These are phyloP conservation scores for Vitis rotundifolia DNA, from an alignment of 164 flowering plant species.

Conservation along the genomic window DNA sequence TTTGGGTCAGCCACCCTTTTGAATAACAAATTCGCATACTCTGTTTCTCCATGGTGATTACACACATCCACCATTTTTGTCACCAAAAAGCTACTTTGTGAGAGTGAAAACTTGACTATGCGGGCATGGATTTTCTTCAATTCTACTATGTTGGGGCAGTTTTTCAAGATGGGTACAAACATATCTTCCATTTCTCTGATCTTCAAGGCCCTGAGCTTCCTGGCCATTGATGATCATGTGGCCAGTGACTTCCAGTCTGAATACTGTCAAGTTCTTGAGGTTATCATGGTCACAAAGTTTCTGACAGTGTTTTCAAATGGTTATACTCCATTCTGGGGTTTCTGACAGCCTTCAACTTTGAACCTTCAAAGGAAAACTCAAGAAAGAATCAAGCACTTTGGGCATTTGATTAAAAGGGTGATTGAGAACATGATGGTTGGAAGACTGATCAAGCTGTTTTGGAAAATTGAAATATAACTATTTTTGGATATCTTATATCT, in stretches of 20 bases:
- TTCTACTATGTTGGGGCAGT: slow-evolving; percentile 28
- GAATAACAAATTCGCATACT: slow-evolving; percentile 53
- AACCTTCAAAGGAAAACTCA: too few species aligned
- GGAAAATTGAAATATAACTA: too few species aligned
- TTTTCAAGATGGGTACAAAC: slow-evolving; percentile 47
- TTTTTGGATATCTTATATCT: too few species aligned
- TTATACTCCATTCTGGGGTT: too few species aligned
- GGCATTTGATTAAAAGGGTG: too few species aligned
- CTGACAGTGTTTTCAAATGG: too few species aligned
- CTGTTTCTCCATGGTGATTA: slow-evolving; percentile 31
- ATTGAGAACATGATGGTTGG: slow-evolving; percentile 5
- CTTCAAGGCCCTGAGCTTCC: slow-evolving; percentile 14
- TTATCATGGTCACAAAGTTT: too few species aligned
- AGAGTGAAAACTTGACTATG: slow-evolving; percentile 45
- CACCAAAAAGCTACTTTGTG: slow-evolving; percentile 65
- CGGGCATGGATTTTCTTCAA: slow-evolving; percentile 63
- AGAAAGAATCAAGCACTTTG: too few species aligned
- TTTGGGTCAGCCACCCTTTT: slow-evolving; percentile 52
- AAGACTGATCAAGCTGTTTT: too few species aligned
- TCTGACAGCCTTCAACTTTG: too few species aligned
- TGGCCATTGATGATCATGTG: background rate
- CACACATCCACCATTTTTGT: slow-evolving; percentile 74
- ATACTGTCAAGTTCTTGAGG: too few species aligned
- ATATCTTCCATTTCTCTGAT: slow-evolving; percentile 55
- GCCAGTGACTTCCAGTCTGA: too few species aligned